phyloP scores from a whole-genome alignment of 305 asterid species.

The Ruellia speciosa region DNA sequence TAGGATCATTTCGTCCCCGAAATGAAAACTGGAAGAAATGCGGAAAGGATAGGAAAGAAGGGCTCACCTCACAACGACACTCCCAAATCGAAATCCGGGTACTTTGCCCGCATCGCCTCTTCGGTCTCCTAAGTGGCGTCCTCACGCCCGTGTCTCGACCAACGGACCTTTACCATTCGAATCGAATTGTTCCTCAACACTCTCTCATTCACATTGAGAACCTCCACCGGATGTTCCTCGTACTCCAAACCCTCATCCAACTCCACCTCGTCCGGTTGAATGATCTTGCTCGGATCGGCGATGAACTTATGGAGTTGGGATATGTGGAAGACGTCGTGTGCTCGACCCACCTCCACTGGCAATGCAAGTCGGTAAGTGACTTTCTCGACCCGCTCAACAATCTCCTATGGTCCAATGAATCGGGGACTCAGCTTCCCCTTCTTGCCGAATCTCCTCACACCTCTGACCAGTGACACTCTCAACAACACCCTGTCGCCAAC shows the following conservation, averaged over 20 bases:
- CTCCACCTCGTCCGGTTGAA: neutral
- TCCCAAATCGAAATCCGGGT: neutral
- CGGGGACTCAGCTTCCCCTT: constrained; percentile 8
- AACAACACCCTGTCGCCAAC: neutral
- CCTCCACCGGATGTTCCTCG: neutral
- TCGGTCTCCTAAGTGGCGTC: neutral
- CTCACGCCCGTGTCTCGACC: too few species aligned
- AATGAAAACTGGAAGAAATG: neutral
- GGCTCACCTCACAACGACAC: too few species aligned
- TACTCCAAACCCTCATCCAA: neutral
- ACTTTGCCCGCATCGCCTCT: neutral
- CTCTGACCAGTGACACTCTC: neutral
- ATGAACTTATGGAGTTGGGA: neutral
- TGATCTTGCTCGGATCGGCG: neutral
- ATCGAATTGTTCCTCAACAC: too few species aligned
- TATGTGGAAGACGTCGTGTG: neutral
- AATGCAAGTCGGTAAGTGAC: neutral
- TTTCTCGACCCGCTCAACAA: neutral
- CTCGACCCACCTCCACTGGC: neutral
- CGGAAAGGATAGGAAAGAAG: too few species aligned
- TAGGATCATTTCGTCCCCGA: neutral
- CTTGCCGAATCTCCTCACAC: neutral
- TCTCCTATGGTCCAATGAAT: neutral
- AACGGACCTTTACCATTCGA: too few species aligned
- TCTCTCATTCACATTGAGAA: too few species aligned